phyloP scores from a whole-genome alignment of 108 stramenopile genomes.

The Skeletonema marinoi region DNA sequence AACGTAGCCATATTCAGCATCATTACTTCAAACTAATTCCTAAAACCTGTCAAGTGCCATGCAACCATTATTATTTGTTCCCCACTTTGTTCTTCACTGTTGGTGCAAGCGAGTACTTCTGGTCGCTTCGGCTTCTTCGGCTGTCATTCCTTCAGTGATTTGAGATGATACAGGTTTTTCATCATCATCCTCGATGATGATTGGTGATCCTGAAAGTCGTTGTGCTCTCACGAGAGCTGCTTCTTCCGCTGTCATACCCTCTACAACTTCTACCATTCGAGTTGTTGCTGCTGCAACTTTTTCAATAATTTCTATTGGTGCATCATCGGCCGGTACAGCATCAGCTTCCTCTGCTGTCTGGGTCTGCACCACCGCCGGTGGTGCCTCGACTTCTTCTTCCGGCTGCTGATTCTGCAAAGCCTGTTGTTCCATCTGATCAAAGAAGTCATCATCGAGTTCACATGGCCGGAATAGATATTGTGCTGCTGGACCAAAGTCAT shows the following conservation, averaged over 20 bases:
- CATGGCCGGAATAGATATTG: slow-evolving; percentile 80
- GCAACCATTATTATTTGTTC: neutral
- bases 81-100: neutral
- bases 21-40: too few species aligned
- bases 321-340: too few species aligned
- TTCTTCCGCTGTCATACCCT: neutral
- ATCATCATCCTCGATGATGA: too few species aligned
- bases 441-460: slow-evolving; percentile 52
- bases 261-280: neutral
- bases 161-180: neutral
- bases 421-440: slow-evolving; percentile 40
- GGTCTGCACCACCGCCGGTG: too few species aligned
- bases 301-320: too few species aligned
- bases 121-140: neutral
- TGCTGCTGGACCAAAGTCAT: slow-evolving; percentile 79
- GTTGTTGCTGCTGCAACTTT: too few species aligned
- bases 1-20: too few species aligned
- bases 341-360: too few species aligned
- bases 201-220: neutral
- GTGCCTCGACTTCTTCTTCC: neutral
- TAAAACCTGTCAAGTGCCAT: too few species aligned
- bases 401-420: slow-evolving; percentile 6
- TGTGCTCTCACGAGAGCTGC: neutral
- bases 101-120: neutral
- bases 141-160: neutral